Conservation (phyloP, 345 rosid genomes). For the Pistacia atlantica region DNA sequence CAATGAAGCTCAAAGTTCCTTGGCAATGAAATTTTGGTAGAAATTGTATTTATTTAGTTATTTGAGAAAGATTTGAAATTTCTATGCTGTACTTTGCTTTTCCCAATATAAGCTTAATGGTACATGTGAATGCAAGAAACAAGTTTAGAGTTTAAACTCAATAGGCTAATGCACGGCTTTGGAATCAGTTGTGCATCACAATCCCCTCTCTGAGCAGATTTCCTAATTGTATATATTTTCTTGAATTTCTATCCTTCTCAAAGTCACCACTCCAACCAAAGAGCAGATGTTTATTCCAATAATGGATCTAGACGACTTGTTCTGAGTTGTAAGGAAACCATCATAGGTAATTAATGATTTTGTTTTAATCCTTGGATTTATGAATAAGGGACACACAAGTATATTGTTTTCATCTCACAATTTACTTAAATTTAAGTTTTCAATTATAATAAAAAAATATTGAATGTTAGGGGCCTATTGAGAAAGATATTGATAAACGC, state of each 20-base stretch:
- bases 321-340: not conserved
- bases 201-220: not conserved
- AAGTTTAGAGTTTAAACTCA: not conserved
- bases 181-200: not conserved
- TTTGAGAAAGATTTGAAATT: not conserved
- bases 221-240: no score
- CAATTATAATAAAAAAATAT: not conserved
- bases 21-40: not conserved
- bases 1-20: not conserved
- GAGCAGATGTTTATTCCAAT: no score
- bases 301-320: not conserved
- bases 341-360: not conserved
- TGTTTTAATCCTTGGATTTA: not conserved
- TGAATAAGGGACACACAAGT: not conserved
- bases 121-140: not conserved
- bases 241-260: no score
- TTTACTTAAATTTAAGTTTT: not conserved
- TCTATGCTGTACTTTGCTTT: not conserved
- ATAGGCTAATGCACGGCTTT: not conserved
- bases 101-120: not conserved
- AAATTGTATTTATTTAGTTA: not conserved
- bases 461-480: not conserved
- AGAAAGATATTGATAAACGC: not conserved
- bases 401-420: not conserved
- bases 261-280: no score